Evolutionary conservation across 805 yeast genomes (phyloP).

Genomic region (Lachancea lanzarotensis): DNA sequence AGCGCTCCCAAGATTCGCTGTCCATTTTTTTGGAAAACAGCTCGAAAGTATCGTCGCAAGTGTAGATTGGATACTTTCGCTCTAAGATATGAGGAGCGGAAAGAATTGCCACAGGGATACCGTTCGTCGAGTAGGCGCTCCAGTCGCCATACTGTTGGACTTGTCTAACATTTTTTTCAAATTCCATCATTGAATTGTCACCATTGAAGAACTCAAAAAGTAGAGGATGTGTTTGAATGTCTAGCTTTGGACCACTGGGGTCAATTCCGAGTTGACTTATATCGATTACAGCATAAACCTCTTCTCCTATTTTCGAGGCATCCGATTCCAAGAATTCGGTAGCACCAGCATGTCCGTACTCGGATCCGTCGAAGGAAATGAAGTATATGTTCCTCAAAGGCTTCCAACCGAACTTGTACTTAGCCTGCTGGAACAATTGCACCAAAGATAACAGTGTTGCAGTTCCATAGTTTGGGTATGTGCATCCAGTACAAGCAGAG

Average conservation of each 20-base stretch:
- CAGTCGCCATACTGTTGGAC: conserved; percentile 51
- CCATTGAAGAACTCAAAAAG: conserved; percentile 43
- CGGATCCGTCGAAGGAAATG: conserved; percentile 75
- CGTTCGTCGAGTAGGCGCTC: conserved; percentile 57
- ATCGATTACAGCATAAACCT: conserved; percentile 68
- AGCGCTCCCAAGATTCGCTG: conserved; percentile 53
- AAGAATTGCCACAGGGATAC: conserved; percentile 39
- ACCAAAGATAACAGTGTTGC: conserved; percentile 65
- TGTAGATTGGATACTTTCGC: conserved; percentile 48
- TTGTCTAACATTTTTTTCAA: conserved; percentile 21
- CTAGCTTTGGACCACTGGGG: conserved; percentile 47
- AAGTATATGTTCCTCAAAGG: conserved; percentile 81
- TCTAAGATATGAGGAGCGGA: conserved; percentile 17
- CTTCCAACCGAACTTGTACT: conserved; percentile 62
- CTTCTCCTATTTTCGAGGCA: conserved; percentile 46
- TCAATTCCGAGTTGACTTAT: conserved; percentile 45
- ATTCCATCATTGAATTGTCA: conserved; percentile 22
- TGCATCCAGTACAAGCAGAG: conserved; percentile 68
- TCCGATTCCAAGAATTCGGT: conserved; percentile 64
- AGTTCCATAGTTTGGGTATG: conserved; percentile 67
- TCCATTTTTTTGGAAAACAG: conserved; percentile 42
- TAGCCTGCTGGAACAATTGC: conserved; percentile 58
- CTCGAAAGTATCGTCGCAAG: conserved; percentile 62
- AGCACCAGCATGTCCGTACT: conserved; percentile 79
- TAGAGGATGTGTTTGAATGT: conserved; percentile 59